Evolutionary conservation across 2,329 filamentous ascomycete species (phyloP).

Genomic region (Xylaria sp.): DNA sequence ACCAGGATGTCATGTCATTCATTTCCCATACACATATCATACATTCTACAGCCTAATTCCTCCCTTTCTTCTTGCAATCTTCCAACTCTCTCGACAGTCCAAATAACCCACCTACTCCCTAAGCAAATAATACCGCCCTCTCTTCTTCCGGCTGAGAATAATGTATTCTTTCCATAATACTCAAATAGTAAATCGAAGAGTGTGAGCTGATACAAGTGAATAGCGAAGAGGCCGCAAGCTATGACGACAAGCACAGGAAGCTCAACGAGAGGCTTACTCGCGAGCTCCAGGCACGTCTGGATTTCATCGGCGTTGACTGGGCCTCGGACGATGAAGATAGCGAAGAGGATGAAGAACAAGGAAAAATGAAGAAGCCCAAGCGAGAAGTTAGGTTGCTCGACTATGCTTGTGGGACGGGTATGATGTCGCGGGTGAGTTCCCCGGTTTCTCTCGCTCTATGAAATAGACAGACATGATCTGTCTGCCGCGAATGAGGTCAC

Average conservation of each 20-base stretch:
- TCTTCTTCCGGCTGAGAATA: no score
- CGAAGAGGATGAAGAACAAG: constrained; percentile 42
- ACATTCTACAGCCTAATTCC: neutral
- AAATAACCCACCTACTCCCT: neutral
- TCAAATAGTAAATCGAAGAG: no score
- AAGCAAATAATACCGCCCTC: no score
- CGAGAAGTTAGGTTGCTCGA: constrained; percentile 69
- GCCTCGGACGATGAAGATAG: constrained; percentile 53
- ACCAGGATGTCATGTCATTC: no score
- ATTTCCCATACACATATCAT: neutral
- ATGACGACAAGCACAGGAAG: constrained; percentile 67
- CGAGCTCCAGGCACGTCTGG: constrained; percentile 62
- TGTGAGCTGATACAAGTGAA: constrained; percentile 14
- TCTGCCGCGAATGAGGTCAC: neutral
- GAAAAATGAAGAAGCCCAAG: constrained; percentile 38
- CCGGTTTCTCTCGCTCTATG: neutral
- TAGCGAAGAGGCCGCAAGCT: constrained; percentile 64
- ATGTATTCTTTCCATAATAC: neutral
- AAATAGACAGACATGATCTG: neutral
- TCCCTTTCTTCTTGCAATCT: neutral
- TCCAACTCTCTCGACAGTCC: neutral
- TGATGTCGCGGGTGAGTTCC: constrained; percentile 68
- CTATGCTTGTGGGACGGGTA: constrained; percentile 80
- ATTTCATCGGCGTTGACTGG: constrained; percentile 73
- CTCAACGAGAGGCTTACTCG: constrained; percentile 64